Percentiles rank a stretch among this genome's conserved stretches.
phyloP scores from a whole-genome alignment of 192 early-diverging fungal species.

The Neocallimastix lanati region DNA sequence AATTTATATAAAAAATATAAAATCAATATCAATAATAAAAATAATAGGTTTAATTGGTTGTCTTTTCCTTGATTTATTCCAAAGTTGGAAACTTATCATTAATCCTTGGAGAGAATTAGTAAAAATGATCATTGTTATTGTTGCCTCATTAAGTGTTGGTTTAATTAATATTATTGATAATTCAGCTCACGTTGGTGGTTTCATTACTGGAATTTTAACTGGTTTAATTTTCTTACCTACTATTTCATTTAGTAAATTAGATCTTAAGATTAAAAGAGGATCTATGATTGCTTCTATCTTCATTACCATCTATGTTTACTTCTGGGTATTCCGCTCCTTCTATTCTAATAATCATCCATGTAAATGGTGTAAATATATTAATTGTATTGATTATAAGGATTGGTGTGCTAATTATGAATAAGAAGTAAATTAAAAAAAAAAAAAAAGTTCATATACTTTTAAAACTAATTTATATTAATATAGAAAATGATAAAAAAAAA shows the following conservation, averaged over 20 bases:
- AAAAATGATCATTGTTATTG: conserved; percentile 40
- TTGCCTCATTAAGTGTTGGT: conserved; percentile 49
- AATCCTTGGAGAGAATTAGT: conserved; percentile 45
- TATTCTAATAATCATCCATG: neutral
- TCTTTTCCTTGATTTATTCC: conserved; percentile 55
- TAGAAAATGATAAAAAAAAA: too few relatives aligned
- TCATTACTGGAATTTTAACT: conserved; percentile 39
- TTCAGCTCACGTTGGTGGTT: conserved; percentile 73
- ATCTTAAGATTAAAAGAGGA: conserved; percentile 8
- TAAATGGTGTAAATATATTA: neutral
- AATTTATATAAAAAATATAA: too few relatives aligned
- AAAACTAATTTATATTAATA: too few relatives aligned
- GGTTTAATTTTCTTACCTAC: conserved; percentile 59
- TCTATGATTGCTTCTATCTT: conserved; percentile 10
- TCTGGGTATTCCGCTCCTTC: neutral
- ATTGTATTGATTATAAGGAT: neutral
- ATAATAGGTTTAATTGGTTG: conserved; percentile 51
- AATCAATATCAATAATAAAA: too few relatives aligned
- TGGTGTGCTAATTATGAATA: neutral
- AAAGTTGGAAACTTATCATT: conserved; percentile 51
- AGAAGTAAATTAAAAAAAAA: neutral
- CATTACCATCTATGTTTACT: neutral
- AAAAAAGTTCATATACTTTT: too few relatives aligned
- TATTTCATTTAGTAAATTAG: conserved; percentile 24
- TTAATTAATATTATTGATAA: conserved; percentile 62